phyloP scores from a whole-genome alignment of 2,329 filamentous ascomycete species.

The Colletotrichum magnum region DNA sequence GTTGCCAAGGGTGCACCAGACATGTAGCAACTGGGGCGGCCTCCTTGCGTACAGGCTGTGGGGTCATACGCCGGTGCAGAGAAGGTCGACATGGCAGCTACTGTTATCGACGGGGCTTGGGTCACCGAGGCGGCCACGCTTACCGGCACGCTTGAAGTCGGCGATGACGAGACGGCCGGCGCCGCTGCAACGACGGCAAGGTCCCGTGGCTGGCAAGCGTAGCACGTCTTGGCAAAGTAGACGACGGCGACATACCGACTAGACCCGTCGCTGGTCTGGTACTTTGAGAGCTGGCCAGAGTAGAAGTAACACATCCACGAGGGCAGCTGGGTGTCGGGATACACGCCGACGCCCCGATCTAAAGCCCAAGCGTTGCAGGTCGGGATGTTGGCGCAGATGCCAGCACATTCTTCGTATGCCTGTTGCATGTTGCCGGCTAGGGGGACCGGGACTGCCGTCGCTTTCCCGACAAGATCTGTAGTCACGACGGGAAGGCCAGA shows the following conservation, averaged over 20 bases:
- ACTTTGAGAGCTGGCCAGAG: slow-evolving; percentile 3
- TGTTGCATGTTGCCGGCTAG: slow-evolving; percentile 1
- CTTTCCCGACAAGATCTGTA: slow-evolving; percentile 1
- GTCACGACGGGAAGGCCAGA: slow-evolving; percentile 14
- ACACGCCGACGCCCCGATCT: slow-evolving; percentile 6
- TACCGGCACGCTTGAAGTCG: background rate
- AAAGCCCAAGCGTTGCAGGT: slow-evolving; percentile 18
- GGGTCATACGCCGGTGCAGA: background rate
- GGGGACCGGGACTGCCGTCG: slow-evolving; percentile 1
- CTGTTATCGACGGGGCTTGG: background rate
- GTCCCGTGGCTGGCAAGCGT: slow-evolving; percentile 2
- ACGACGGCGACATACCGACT: slow-evolving; percentile 5
- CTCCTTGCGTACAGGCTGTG: background rate
- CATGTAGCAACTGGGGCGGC: background rate
- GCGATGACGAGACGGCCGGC: background rate
- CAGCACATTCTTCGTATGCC: slow-evolving; percentile 17
- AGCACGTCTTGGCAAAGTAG: slow-evolving; percentile 9
- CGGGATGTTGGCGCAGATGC: slow-evolving; percentile 14
- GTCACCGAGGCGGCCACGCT: background rate
- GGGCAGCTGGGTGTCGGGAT: background rate
- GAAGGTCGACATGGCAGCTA: background rate
- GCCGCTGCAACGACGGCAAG: background rate
- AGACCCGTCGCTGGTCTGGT: background rate
- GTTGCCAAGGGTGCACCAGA: background rate
- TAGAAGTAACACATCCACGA: slow-evolving; percentile 17